These are phyloP conservation scores for Adiantum capillusveneris DNA, from an alignment of 75 land plant genomes.

Conservation along the genomic window DNA sequence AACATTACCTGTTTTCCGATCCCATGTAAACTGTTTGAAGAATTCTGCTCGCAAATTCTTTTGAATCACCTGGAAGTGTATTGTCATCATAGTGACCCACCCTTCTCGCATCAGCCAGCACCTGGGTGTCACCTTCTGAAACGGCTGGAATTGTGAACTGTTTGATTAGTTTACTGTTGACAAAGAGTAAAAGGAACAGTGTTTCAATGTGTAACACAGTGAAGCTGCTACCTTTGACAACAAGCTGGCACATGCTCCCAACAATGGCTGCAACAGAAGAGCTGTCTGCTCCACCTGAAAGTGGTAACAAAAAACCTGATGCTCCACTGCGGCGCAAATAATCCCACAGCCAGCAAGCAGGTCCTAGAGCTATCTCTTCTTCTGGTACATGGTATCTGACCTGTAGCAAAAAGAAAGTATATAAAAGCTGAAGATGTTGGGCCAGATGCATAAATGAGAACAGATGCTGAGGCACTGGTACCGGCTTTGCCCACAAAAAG, in stretches of 20 bases:
- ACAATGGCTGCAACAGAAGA: constrained; percentile 98
- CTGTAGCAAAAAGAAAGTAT: no score
- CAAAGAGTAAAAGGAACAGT: no score
- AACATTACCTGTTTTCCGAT: constrained; percentile 78
- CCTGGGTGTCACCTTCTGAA: constrained; percentile 72
- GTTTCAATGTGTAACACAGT: no score
- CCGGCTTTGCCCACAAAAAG: no score
- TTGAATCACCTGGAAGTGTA: constrained; percentile 68
- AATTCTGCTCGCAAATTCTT: constrained; percentile 87
- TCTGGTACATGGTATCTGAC: constrained; percentile 74
- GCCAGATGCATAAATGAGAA: no score
- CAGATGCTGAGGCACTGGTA: no score
- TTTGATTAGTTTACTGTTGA: no score
- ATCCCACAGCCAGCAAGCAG: constrained; percentile 99
- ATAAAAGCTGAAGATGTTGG: no score
- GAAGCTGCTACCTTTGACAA: constrained; percentile 58
- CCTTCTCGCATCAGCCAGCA: constrained; percentile 77
- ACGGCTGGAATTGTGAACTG: constrained; percentile 42
- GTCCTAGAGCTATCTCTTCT: constrained; percentile 97
- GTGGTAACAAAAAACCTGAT: constrained; percentile 95
- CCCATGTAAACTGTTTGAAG: constrained; percentile 95
- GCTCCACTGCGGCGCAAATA: constrained; percentile 96
- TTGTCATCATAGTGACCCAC: constrained; percentile 73
- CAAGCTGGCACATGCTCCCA: constrained; percentile 98
- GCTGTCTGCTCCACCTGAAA: constrained; percentile 99